phyloP scores from a whole-genome alignment of 2,329 filamentous ascomycete genomes.

The Cladophialophora bantiana region DNA sequence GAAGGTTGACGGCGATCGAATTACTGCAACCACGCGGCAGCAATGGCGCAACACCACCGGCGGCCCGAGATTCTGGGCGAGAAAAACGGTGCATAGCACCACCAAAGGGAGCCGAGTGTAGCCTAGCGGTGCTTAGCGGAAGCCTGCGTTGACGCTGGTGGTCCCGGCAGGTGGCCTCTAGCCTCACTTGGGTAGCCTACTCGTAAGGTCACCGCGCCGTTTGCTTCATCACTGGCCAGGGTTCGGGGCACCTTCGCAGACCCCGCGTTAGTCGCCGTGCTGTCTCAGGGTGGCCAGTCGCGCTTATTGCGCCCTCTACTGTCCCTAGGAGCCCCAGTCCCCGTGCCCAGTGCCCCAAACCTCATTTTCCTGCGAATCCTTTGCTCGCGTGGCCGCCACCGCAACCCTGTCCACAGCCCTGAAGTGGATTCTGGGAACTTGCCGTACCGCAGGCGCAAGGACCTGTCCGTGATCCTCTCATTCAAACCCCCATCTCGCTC shows the following conservation, averaged over 20 bases:
- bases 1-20: constrained; percentile 3
- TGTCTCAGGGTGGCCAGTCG: not conserved
- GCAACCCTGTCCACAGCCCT: not conserved
- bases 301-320: constrained; percentile 3
- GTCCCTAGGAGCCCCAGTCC: too few relatives aligned
- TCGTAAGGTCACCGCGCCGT: not conserved
- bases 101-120: not conserved
- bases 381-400: constrained; percentile 19
- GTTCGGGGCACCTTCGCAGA: not conserved
- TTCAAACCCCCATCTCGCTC: not conserved
- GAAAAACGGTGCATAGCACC: not conserved
- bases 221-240: constrained; percentile 8
- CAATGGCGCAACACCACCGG: constrained; percentile 17
- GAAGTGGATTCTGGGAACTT: not conserved
- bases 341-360: not conserved
- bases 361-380: constrained; percentile 14
- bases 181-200: not conserved
- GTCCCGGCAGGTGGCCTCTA: not conserved
- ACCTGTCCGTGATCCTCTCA: not conserved
- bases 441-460: not conserved
- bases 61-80: constrained; percentile 12
- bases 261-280: not conserved
- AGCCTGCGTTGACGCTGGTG: not conserved
- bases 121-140: not conserved
- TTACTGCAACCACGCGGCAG: constrained; percentile 14